Base-by-base conservation (phyloP, 495 filamentous ascomycete genomes). In the Penicillium flavigenum region DNA sequence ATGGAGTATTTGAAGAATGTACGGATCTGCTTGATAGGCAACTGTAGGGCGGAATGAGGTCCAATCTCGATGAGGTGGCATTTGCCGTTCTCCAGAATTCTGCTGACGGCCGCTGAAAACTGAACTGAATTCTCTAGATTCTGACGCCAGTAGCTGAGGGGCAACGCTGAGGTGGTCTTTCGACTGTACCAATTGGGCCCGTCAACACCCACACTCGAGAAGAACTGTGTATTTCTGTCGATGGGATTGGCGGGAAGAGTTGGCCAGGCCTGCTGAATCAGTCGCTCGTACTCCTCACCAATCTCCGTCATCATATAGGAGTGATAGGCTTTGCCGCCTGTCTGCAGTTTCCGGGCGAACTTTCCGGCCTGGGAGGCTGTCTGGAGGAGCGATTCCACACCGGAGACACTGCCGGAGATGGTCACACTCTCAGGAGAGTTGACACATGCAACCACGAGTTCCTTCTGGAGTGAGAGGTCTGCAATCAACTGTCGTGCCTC, bases 21-120 rank as follows among this genome's bases (percentile, higher is more conserved):
- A 29, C 60, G 54, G 19, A 71, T 78, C 19, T 80, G 69, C 17
- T 65, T 69, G 19, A 79, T 64, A 0, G 80, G 74, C 4, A 72
- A 71, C 19, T 71, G 62, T 0, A 85, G 54, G 0, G 76, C 72
- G 0, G 67, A 58, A 47, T 79, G 75, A 0, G 82, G 80, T 0
- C 82, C 81, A 9, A 85, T 63, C 60, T 85, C 82, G 20, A 85
- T 26, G 2, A 84, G 47, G 9, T 74, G 51, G 31, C 63, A 62
- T 0, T 61, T 50, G 1, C 29, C 45, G 9, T 39, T 29, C 5
- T 70, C 67, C 5, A 81, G 64, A 16, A 65, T 64, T 6, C 72
- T 61, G 3, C 62, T 65, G 51, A 80, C 75, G 0, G 72, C 22
- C 0, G 53, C 65, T 1, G 63, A 51, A 20, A 63, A 52, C 16